Evolutionary conservation across 148 eudicot species (phyloP), one percentile per base, ranked within the genome.

Genomic region (Fallopia convolvulus): DNA sequence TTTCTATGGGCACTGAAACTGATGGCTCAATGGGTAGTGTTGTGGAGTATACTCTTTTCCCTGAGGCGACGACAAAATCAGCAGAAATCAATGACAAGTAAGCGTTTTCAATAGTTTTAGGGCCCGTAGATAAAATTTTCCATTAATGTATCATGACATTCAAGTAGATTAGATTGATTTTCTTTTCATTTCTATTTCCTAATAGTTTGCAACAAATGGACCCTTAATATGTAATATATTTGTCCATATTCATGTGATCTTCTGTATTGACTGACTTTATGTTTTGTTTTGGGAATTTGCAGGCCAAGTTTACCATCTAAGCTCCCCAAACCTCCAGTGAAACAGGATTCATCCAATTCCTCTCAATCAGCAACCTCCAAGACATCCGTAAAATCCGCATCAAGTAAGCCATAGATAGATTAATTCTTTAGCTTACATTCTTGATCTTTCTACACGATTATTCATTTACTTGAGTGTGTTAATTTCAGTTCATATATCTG

Each of bases 1-100:
- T 95, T 78, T 92, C 99, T 15, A 89, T 95, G 97, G 97, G 94
- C 71, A 95, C 99, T 21, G 99, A 95, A 83, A 91, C 99, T 17
- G 97, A 95, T 84, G 98, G 95, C 48, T 92, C 99, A 23, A 82
- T 90, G 14, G 84, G 84, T 72, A 95, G 94, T 81, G 89, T 89
- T 50, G 97, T 91, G 39, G 99, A 91, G 82, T 86, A 87, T 58
- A 95, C 97, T 49, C 97, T 95, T 81, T 95, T 95, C 77, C 97
- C 99, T 8, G 97, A 95, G 82, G 80, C 79, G 11, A 70, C 79
- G 13, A 65, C 78, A 49, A 87, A 87, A 78, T 83, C 86, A 18
- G 65, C 83, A 17, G 91, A 88, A 65, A 80, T 63, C 76, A 44
- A 72, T 26, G 91, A 88, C 52, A 89, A 85, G 95, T 90, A 81